Conservation (phyloP, 768 basidiomycete genomes). For the Pisolithus tinctorius region DNA sequence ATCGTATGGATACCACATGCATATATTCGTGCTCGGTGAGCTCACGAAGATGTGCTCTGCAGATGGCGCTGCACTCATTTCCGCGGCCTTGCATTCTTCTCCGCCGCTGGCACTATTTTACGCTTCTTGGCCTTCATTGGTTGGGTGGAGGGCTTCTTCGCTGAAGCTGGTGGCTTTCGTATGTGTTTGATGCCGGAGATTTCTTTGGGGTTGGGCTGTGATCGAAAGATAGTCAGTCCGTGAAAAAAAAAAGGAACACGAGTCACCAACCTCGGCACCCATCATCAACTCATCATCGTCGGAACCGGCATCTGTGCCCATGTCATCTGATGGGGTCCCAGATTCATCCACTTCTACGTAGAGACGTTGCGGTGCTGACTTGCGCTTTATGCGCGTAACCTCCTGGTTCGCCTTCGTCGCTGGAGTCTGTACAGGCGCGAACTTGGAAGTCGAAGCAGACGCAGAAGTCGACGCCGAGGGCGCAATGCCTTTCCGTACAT, state of each 20-base stretch:
- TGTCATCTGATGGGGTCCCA: conserved; percentile 15
- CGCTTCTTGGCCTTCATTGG: conserved; percentile 15
- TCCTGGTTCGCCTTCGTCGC: background rate
- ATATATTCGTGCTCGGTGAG: too few relatives aligned
- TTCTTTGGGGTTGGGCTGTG: conserved; percentile 37
- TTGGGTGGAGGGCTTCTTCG: conserved; percentile 5
- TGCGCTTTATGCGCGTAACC: conserved; percentile 15
- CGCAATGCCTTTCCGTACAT: conserved; percentile 7
- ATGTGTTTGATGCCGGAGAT: conserved; percentile 26
- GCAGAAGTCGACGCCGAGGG: conserved; percentile 12
- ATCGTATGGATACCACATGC: too few relatives aligned
- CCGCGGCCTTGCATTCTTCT: conserved; percentile 7
- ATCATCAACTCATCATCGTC: conserved; percentile 61
- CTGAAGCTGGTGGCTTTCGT: background rate
- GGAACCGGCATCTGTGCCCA: conserved; percentile 20
- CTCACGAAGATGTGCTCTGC: too few relatives aligned
- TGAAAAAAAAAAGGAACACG: background rate
- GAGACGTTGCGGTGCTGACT: conserved; percentile 15
- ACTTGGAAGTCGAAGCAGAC: conserved; percentile 10
- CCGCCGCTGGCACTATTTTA: conserved; percentile 5
- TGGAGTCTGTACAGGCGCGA: conserved; percentile 4
- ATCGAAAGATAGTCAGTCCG: background rate
- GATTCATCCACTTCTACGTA: conserved; percentile 30
- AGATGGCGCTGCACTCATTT: conserved; percentile 5
- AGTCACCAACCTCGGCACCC: conserved; percentile 43